phyloP scores from a whole-genome alignment of 371 early-diverging fungal genomes.

The Syncephalastrum contaminatum region DNA sequence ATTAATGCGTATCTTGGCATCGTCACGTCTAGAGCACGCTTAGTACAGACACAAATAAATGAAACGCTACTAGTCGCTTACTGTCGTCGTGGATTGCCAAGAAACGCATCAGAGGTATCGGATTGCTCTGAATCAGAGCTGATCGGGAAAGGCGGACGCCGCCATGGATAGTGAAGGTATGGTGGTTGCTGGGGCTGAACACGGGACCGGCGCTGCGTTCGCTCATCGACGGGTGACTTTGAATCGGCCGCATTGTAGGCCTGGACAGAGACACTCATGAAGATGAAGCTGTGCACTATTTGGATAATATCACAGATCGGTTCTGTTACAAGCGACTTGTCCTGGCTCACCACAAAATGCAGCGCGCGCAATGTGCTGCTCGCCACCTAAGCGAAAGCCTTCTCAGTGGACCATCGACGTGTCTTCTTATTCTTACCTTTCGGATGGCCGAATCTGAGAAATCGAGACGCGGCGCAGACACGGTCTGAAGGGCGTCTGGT shows the following conservation, averaged over 20 bases:
- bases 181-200: neutral
- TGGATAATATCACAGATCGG: conserved; percentile 47
- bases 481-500: conserved; percentile 29
- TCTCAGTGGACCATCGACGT: neutral
- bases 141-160: neutral
- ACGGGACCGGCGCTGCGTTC: no score
- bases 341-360: conserved; percentile 45
- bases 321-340: conserved; percentile 39
- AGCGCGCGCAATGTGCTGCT: conserved; percentile 52
- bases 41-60: no score
- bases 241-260: conserved; percentile 19
- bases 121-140: conserved; percentile 68
- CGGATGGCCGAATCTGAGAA: conserved; percentile 41
- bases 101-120: conserved; percentile 49
- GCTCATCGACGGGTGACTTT: neutral
- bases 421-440: conserved; percentile 21
- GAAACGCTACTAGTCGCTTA: neutral
- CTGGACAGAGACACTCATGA: conserved; percentile 37
- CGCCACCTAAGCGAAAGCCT: conserved; percentile 23
- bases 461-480: conserved; percentile 30
- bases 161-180: conserved; percentile 1
- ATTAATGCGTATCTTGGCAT: conserved; percentile 57
- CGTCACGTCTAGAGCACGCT: conserved; percentile 29
- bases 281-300: conserved; percentile 48
- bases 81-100: conserved; percentile 24